Conservation (phyloP, 1,139 yeast genomes). For the Ogataea hybrid region DNA sequence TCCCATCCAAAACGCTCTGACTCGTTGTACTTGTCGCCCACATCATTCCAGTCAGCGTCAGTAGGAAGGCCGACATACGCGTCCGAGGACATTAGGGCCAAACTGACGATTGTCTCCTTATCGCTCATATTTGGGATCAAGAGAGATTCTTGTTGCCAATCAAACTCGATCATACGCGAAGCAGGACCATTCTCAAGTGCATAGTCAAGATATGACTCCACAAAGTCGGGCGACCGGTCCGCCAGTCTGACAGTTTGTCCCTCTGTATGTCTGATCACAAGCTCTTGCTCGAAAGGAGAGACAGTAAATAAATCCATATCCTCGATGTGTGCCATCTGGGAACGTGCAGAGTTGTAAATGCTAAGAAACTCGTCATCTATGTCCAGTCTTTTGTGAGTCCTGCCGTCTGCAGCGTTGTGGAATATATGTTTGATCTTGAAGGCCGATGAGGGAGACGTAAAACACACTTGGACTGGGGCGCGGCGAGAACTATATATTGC, state of each 20-base stretch:
- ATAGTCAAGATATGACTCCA: conserved; percentile 64
- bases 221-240: conserved; percentile 59
- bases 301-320: conserved; percentile 4
- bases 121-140: conserved; percentile 74
- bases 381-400: conserved; percentile 26
- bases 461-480: neutral
- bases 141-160: conserved; percentile 52
- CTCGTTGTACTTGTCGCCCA: conserved; percentile 37
- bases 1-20: conserved; percentile 80
- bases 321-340: conserved; percentile 3
- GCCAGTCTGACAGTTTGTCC: conserved; percentile 46
- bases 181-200: conserved; percentile 47
- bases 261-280: conserved; percentile 23
- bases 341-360: neutral
- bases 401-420: conserved; percentile 27
- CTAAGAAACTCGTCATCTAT: conserved; percentile 18
- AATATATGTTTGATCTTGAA: conserved; percentile 26
- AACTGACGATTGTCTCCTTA: conserved; percentile 63
- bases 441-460: neutral
- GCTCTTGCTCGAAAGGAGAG: conserved; percentile 21
- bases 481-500: neutral
- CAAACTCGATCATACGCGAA: conserved; percentile 42
- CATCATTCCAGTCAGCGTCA: conserved; percentile 88
- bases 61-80: conserved; percentile 82
- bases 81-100: conserved; percentile 87